Conservation (phyloP, 441 rosid species). For the Eruca vesicaria region DNA sequence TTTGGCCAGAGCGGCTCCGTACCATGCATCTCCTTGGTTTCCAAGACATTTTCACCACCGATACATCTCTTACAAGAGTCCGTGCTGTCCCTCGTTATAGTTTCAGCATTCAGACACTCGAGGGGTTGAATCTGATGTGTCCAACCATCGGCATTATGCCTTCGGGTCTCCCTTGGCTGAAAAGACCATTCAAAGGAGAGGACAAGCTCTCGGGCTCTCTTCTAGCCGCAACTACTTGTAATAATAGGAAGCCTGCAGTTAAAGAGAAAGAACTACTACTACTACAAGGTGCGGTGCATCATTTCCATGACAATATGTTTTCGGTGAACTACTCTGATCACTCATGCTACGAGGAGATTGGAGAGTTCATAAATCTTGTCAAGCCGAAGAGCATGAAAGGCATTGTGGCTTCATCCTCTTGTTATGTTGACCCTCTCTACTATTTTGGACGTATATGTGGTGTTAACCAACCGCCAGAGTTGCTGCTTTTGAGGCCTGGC, state of each 20-base stretch:
- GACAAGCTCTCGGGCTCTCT: slow-evolving; percentile 44
- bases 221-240: slow-evolving; percentile 24
- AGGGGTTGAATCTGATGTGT: slow-evolving; percentile 41
- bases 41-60: slow-evolving; percentile 33
- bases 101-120: slow-evolving; percentile 65
- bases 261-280: background rate
- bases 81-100: slow-evolving; percentile 70
- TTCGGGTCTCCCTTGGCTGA: slow-evolving; percentile 81
- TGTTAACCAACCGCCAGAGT: slow-evolving; percentile 34
- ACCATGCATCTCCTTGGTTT: slow-evolving; percentile 80
- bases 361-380: slow-evolving; percentile 42
- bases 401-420: slow-evolving; percentile 64
- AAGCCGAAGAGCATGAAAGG: slow-evolving; percentile 65
- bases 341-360: slow-evolving; percentile 67
- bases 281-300: slow-evolving; percentile 36
- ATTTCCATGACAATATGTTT: slow-evolving; percentile 51
- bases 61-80: slow-evolving; percentile 12
- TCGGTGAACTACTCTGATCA: slow-evolving; percentile 75
- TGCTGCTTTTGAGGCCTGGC: slow-evolving; percentile 26
- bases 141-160: slow-evolving; percentile 89
- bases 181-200: slow-evolving; percentile 41
- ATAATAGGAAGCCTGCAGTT: slow-evolving; percentile 27
- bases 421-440: slow-evolving; percentile 59
- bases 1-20: slow-evolving; percentile 89
- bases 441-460: slow-evolving; percentile 57